Percentiles rank a stretch among this genome's conserved stretches.
phyloP scores from a whole-genome alignment of 2,329 filamentous ascomycete species.

The Sporothrix schenckii region DNA sequence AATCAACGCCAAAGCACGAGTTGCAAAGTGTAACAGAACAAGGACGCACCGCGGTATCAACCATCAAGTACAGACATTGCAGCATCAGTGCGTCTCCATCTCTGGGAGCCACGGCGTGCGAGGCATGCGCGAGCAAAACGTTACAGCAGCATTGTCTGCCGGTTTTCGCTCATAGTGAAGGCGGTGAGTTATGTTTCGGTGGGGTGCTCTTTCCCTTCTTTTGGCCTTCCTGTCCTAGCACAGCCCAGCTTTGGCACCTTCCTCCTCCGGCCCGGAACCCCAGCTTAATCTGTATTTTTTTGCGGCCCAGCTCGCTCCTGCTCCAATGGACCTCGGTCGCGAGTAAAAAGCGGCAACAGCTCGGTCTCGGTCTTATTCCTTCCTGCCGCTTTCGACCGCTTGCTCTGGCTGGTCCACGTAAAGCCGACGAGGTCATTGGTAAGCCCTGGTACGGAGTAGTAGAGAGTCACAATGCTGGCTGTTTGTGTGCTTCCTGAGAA shows the following conservation, averaged over 20 bases:
- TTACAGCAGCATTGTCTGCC: background rate
- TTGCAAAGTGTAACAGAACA: background rate
- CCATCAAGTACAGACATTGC: background rate
- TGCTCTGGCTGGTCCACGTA: slow-evolving; percentile 1
- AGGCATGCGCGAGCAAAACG: background rate
- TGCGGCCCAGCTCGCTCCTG: slow-evolving; percentile 15
- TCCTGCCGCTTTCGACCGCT: background rate
- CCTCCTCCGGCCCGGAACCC: slow-evolving; percentile 16
- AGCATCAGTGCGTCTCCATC: background rate
- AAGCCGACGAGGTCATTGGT: slow-evolving; percentile 11
- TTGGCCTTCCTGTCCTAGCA: background rate
- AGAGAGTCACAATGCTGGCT: background rate
- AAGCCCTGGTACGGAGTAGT: background rate
- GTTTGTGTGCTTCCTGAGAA: no score
- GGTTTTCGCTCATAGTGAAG: slow-evolving; percentile 11
- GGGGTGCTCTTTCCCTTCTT: background rate
- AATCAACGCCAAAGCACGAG: background rate
- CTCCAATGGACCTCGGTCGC: slow-evolving; percentile 20
- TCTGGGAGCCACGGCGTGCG: slow-evolving; percentile 1
- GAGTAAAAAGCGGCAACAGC: slow-evolving; percentile 5
- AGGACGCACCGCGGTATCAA: background rate
- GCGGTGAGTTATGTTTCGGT: background rate
- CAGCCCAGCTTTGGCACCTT: background rate
- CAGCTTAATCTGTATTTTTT: slow-evolving; percentile 1
- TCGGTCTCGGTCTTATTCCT: slow-evolving; percentile 18